Percentiles rank a stretch among this genome's conserved stretches.
Conservation (phyloP, 2,329 filamentous ascomycete genomes). For the Verticillium klebahnii region DNA sequence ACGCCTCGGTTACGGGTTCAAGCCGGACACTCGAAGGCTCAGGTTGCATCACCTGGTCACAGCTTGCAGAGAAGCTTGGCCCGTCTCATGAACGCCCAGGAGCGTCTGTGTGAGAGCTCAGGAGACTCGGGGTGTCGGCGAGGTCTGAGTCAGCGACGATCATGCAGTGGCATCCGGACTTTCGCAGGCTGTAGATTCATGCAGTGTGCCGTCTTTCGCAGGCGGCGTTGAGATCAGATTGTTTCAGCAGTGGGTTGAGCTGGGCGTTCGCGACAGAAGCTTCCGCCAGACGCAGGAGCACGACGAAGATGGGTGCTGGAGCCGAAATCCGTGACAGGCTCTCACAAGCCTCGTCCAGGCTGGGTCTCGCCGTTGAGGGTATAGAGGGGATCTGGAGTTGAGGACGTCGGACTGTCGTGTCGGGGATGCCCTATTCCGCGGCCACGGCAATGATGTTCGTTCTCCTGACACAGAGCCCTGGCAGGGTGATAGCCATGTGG, state of each 20-base stretch:
- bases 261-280: background rate
- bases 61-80: background rate
- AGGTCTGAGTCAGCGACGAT: constrained; percentile 9
- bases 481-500: background rate
- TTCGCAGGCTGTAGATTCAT: background rate
- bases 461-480: background rate
- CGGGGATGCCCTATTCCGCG: background rate
- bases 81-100: background rate
- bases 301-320: background rate
- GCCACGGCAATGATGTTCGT: background rate
- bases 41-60: background rate
- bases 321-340: background rate
- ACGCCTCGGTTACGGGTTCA: background rate
- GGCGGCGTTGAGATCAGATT: background rate
- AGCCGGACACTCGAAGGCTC: background rate
- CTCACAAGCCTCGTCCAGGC: background rate
- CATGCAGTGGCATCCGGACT: constrained; percentile 5
- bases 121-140: background rate
- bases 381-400: background rate
- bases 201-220: background rate
- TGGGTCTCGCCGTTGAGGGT: background rate
- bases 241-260: background rate
- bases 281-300: background rate
- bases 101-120: background rate
- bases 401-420: background rate